Conservation (phyloP, 441 rosid genomes). For the Dalechampia spathulata region DNA sequence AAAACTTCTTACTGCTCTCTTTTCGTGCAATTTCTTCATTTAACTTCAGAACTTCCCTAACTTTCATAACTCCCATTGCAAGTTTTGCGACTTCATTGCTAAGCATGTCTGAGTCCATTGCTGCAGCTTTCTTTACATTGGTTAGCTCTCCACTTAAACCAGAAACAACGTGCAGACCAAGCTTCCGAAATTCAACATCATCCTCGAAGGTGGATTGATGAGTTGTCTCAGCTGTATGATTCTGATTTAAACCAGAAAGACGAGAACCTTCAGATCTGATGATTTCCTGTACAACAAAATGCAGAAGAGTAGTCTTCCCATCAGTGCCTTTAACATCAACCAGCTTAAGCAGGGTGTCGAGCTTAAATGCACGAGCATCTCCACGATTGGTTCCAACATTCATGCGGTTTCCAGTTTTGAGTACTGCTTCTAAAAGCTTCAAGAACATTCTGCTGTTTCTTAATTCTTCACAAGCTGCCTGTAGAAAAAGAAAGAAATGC, state of each 20-base stretch:
- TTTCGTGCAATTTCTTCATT: conserved; percentile 26
- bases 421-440: conserved; percentile 84
- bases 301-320: conserved; percentile 75
- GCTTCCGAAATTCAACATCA: conserved; percentile 59
- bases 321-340: conserved; percentile 79
- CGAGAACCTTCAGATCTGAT: conserved; percentile 66
- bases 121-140: conserved; percentile 83
- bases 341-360: conserved; percentile 73
- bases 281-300: conserved; percentile 91
- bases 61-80: conserved; percentile 41
- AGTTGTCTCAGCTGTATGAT: conserved; percentile 24
- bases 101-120: conserved; percentile 62
- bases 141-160: conserved; percentile 66
- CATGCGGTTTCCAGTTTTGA: conserved; percentile 83
- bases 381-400: conserved; percentile 84
- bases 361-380: conserved; percentile 84
- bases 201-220: conserved; percentile 37
- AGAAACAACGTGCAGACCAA: conserved; percentile 70
- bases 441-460: conserved; percentile 69
- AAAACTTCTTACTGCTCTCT: conserved; percentile 38
- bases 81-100: conserved; percentile 45
- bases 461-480: conserved; percentile 69
- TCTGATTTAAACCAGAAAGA: conserved; percentile 28
- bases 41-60: conserved; percentile 37
- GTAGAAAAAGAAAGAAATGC: conserved; percentile 10